Evolutionary conservation across 257 asterid species (phyloP).

Genomic region (Striga asiatica): DNA sequence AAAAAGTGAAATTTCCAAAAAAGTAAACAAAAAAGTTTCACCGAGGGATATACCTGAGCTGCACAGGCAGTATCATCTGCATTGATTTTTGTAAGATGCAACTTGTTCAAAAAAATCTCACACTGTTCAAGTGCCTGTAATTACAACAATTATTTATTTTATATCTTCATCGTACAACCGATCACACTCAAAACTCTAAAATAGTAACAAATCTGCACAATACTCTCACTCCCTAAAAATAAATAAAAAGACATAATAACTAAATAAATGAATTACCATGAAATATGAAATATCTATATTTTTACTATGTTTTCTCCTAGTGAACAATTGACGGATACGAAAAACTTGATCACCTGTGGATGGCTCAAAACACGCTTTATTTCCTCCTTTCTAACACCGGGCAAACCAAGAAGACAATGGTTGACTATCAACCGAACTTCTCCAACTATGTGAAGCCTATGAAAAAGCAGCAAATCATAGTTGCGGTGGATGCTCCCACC

Average conservation of each 20-base stretch:
- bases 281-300: not conserved
- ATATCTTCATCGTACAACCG: not conserved
- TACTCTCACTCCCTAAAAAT: not conserved
- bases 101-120: slow-evolving; percentile 38
- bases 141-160: not conserved
- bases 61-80: slow-evolving; percentile 78
- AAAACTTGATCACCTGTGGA: slow-evolving; percentile 59
- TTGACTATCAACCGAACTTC: slow-evolving; percentile 71
- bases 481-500: slow-evolving; percentile 96
- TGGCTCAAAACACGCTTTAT: slow-evolving; percentile 75
- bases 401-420: slow-evolving; percentile 86
- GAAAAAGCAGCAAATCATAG: slow-evolving; percentile 77
- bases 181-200: no score
- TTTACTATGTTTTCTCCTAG: not conserved
- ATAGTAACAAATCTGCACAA: no score
- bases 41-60: slow-evolving; percentile 53
- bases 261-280: no score
- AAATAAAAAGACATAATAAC: no score
- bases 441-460: slow-evolving; percentile 90
- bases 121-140: slow-evolving; percentile 86
- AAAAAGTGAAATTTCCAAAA: not conserved
- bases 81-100: slow-evolving; percentile 42
- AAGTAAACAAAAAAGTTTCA: not conserved
- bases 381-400: slow-evolving; percentile 73
- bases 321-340: not conserved